Conservation (phyloP, 768 basidiomycete species). For the Lactarius hengduanensis region DNA sequence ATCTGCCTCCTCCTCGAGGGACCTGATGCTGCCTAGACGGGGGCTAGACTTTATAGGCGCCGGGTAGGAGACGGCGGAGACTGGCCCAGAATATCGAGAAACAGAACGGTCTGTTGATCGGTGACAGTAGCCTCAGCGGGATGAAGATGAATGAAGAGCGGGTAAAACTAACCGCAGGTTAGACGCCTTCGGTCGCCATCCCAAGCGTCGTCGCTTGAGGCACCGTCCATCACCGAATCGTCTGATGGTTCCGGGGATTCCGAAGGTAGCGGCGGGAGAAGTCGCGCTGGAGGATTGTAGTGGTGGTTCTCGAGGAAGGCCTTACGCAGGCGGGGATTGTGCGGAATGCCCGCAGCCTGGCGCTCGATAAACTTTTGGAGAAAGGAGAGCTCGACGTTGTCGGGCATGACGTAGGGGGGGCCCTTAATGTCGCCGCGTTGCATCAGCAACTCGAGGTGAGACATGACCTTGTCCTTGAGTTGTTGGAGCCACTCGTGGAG, state of each 20-base stretch:
- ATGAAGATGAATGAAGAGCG: background rate
- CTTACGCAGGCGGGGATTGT: slow-evolving; percentile 71
- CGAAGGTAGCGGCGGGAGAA: slow-evolving; percentile 15
- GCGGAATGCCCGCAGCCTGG: slow-evolving; percentile 69
- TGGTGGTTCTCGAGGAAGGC: slow-evolving; percentile 25
- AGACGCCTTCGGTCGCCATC: slow-evolving; percentile 21
- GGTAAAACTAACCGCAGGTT: slow-evolving; percentile 16
- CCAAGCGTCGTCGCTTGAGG: slow-evolving; percentile 24
- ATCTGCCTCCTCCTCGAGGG: slow-evolving; percentile 28
- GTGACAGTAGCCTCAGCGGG: background rate
- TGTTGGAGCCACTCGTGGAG: slow-evolving; percentile 86
- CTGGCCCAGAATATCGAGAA: slow-evolving; percentile 14
- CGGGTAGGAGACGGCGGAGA: slow-evolving; percentile 9
- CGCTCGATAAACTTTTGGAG: slow-evolving; percentile 81
- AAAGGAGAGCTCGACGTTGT: slow-evolving; percentile 73
- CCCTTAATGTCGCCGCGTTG: slow-evolving; percentile 86
- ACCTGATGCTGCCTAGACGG: slow-evolving; percentile 19
- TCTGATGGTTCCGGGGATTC: slow-evolving; percentile 29
- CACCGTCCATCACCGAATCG: slow-evolving; percentile 23
- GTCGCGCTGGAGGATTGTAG: slow-evolving; percentile 14
- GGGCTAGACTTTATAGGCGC: slow-evolving; percentile 22
- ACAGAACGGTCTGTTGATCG: slow-evolving; percentile 14
- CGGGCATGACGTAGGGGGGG: slow-evolving; percentile 78
- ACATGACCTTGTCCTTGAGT: slow-evolving; percentile 87
- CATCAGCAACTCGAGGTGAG: slow-evolving; percentile 82